These are phyloP conservation scores for Boletus huronensis DNA, from an alignment of 768 basidiomycete genomes.

Conservation along the genomic window DNA sequence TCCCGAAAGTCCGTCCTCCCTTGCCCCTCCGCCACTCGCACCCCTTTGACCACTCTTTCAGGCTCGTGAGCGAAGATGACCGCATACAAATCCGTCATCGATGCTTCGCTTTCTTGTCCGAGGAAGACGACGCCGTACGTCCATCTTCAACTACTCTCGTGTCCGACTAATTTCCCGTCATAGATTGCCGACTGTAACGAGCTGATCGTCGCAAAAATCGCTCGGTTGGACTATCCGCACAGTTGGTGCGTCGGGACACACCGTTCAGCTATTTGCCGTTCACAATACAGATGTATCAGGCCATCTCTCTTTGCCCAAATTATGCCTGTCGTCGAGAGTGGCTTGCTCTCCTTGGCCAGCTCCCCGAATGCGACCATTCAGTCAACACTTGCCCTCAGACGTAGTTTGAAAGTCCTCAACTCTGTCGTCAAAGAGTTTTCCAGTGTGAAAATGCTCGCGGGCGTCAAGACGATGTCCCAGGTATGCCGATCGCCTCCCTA, in stretches of 20 bases:
- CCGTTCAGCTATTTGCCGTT: not conserved
- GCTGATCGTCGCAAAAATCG: constrained; percentile 70
- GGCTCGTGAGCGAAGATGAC: constrained; percentile 67
- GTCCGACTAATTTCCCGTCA: not conserved
- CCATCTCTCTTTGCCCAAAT: constrained; percentile 37
- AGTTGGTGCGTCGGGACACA: constrained; percentile 51
- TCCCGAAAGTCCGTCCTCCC: constrained; percentile 58
- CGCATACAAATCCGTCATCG: constrained; percentile 60
- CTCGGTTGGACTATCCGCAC: constrained; percentile 70
- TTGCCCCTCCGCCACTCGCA: not conserved
- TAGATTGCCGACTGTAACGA: constrained; percentile 77
- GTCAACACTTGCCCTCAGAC: constrained; percentile 50
- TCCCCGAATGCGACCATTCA: constrained; percentile 39
- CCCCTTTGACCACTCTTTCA: constrained; percentile 30
- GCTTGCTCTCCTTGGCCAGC: constrained; percentile 49
- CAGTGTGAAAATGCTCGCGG: constrained; percentile 64
- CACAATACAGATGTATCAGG: constrained; percentile 12
- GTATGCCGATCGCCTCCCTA: constrained; percentile 35
- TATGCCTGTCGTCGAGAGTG: constrained; percentile 50
- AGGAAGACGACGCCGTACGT: constrained; percentile 69
- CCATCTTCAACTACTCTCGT: constrained; percentile 13
- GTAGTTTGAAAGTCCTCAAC: constrained; percentile 63
- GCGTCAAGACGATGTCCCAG: constrained; percentile 61
- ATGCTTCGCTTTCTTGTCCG: constrained; percentile 66
- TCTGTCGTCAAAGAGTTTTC: constrained; percentile 68